Evolutionary conservation across 1,284 basidiomycete genomes (phyloP).

Genomic region (Fomitopsis palustris): DNA sequence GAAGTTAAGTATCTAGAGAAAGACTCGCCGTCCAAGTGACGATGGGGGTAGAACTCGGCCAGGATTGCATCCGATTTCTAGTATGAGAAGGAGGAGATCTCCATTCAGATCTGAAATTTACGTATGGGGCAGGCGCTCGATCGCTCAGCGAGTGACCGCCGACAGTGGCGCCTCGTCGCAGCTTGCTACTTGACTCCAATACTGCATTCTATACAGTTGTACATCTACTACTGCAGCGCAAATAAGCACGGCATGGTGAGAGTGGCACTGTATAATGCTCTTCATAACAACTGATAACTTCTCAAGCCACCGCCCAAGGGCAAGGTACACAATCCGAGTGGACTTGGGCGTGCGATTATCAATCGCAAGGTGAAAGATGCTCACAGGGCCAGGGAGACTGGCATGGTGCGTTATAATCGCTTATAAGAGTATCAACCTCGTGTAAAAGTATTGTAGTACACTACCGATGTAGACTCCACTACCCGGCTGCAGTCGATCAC

Average conservation of each 20-base stretch:
- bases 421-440: conserved; percentile 1
- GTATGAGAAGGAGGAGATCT: not conserved
- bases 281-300: not conserved
- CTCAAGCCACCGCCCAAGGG: conserved; percentile 42
- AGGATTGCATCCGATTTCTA: too few species aligned
- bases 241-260: too few species aligned
- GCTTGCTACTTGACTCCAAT: too few species aligned
- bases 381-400: conserved; percentile 64
- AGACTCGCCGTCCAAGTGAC: too few species aligned
- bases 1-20: too few species aligned
- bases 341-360: conserved; percentile 88
- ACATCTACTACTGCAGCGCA: too few species aligned
- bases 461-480: conserved; percentile 68
- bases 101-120: not conserved
- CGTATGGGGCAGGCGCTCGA: not conserved
- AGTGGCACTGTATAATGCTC: too few species aligned
- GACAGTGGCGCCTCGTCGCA: not conserved
- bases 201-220: too few species aligned
- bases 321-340: conserved; percentile 63
- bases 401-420: conserved; percentile 53
- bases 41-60: too few species aligned
- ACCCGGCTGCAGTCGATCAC: conserved; percentile 89
- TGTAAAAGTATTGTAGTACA: conserved; percentile 74
- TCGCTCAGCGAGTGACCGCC: not conserved
- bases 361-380: conserved; percentile 86